Evolutionary conservation across 768 basidiomycete species (phyloP).

Genomic region (Leccinum arenicola): DNA sequence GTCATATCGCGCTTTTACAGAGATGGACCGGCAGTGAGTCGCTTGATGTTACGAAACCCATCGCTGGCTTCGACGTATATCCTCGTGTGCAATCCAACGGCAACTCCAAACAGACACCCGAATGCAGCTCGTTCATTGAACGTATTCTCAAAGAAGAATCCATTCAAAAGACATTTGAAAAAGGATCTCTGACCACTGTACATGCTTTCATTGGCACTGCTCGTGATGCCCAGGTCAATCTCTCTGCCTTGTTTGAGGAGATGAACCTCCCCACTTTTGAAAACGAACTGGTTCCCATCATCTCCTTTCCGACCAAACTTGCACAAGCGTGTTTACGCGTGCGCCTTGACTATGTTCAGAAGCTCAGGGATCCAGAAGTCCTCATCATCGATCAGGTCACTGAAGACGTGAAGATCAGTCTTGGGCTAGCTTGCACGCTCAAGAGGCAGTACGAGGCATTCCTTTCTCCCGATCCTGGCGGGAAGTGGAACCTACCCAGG

Average conservation of each 20-base stretch:
- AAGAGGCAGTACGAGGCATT: conserved; percentile 95
- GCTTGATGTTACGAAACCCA: conserved; percentile 82
- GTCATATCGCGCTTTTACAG: conserved; percentile 75
- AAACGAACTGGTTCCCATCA: conserved; percentile 83
- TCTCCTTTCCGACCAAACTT: conserved; percentile 94
- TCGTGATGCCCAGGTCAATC: conserved; percentile 82
- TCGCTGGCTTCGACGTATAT: conserved; percentile 56
- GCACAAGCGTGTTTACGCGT: conserved; percentile 89
- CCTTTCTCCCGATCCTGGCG: conserved; percentile 78
- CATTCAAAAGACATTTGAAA: conserved; percentile 93
- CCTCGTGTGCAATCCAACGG: conserved; percentile 31
- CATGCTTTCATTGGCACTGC: conserved; percentile 83
- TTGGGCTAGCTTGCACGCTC: conserved; percentile 91
- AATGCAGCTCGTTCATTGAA: conserved; percentile 88
- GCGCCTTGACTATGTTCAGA: conserved; percentile 84
- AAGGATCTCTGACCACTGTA: conserved; percentile 82
- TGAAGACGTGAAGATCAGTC: conserved; percentile 87
- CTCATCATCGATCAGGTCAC: conserved; percentile 93
- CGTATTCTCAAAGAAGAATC: conserved; percentile 93
- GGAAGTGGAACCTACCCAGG: conserved; percentile 84
- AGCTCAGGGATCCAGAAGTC: conserved; percentile 83
- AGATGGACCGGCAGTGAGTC: conserved; percentile 94
- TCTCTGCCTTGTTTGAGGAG: conserved; percentile 69
- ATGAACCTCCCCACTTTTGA: conserved; percentile 94
- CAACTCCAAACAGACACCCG: conserved; percentile 46